Conservation (phyloP, 2,329 filamentous ascomycete species). For the Fusarium nisikadoi region DNA sequence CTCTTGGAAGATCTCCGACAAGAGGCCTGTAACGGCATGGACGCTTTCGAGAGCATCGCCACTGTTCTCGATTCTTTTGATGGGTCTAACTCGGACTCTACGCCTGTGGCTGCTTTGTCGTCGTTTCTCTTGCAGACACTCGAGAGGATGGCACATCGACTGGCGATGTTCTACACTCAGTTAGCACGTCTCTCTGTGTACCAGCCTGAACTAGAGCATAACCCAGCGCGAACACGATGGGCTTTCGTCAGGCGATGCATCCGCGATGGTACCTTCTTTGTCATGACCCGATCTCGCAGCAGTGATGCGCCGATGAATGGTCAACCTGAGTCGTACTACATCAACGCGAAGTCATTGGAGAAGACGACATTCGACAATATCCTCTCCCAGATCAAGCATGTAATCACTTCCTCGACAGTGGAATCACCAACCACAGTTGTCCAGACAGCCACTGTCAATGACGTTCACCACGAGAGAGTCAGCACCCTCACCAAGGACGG, state of each 20-base stretch:
- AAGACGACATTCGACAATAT: slow-evolving; percentile 37
- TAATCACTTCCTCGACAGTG: neutral
- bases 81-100: slow-evolving; percentile 51
- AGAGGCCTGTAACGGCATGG: slow-evolving; percentile 65
- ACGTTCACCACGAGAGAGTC: slow-evolving; percentile 23
- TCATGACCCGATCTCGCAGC: slow-evolving; percentile 53
- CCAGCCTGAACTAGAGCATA: slow-evolving; percentile 61
- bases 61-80: slow-evolving; percentile 26
- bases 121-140: slow-evolving; percentile 62
- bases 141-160: slow-evolving; percentile 62
- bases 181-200: slow-evolving; percentile 61
- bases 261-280: slow-evolving; percentile 62
- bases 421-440: neutral
- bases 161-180: slow-evolving; percentile 63
- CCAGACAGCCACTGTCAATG: slow-evolving; percentile 11
- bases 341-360: slow-evolving; percentile 21
- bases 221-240: slow-evolving; percentile 64
- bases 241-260: slow-evolving; percentile 60
- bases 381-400: slow-evolving; percentile 30
- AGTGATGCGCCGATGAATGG: neutral
- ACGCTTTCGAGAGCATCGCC: slow-evolving; percentile 62
- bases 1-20: slow-evolving; percentile 64
- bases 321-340: slow-evolving; percentile 16
- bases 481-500: neutral
- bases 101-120: slow-evolving; percentile 54